Evolutionary conservation across 495 filamentous ascomycete genomes (phyloP).

Genomic region (Hapsidospora chrysogenum): DNA sequence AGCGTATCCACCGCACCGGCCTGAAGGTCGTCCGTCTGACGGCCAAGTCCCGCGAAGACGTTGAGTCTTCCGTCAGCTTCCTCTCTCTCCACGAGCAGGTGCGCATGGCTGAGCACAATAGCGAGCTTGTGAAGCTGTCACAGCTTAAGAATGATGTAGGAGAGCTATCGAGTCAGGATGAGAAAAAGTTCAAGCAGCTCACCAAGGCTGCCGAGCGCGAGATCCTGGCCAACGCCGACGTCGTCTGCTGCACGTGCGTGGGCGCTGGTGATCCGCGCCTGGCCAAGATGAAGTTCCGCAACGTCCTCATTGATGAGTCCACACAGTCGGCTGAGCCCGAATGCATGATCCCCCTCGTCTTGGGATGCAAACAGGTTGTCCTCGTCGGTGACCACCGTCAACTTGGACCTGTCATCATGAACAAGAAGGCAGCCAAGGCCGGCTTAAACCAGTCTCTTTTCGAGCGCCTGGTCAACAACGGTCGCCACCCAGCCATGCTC

Average conservation of each 20-base stretch:
- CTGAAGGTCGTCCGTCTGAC: constrained; percentile 97
- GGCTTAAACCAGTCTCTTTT: constrained; percentile 96
- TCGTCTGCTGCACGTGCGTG: constrained; percentile 98
- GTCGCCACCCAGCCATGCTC: constrained; percentile 81
- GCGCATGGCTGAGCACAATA: constrained; percentile 89
- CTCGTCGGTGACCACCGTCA: constrained; percentile 98
- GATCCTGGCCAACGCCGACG: constrained; percentile 88
- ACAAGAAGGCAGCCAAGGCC: constrained; percentile 98
- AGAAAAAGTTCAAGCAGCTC: constrained; percentile 94
- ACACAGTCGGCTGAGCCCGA: constrained; percentile 98
- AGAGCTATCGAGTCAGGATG: constrained; percentile 87
- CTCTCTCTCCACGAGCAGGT: constrained; percentile 94
- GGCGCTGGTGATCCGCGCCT: constrained; percentile 93
- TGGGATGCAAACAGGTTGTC: constrained; percentile 97
- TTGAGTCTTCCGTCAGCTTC: constrained; percentile 90
- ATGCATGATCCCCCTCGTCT: constrained; percentile 95
- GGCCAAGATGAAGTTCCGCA: constrained; percentile 90
- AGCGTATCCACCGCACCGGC: constrained; percentile 88
- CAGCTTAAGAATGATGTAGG: constrained; percentile 84
- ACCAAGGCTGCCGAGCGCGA: constrained; percentile 90
- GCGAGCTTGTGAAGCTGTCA: constrained; percentile 77
- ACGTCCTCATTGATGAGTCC: constrained; percentile 93
- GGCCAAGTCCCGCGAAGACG: constrained; percentile 95
- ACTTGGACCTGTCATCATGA: constrained; percentile 98
- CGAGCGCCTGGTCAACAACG: constrained; percentile 85